Evolutionary conservation across 2,329 filamentous ascomycete genomes (phyloP), one percentile per base, ranked within the genome.

Genomic region (Seiridium unicorne): DNA sequence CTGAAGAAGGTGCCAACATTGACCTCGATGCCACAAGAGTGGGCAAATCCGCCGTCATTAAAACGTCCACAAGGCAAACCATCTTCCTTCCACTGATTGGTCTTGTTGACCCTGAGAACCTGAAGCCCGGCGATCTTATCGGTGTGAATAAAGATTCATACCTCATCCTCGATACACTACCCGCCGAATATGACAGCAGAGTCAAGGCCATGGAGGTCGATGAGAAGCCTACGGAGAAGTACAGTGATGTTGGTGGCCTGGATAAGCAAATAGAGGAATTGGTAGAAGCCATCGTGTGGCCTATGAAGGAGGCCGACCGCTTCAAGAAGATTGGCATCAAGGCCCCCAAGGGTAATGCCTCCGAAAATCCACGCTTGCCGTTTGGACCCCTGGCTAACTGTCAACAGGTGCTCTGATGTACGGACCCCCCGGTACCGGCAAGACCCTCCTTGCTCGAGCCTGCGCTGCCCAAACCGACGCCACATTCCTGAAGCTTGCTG

Each of bases 251-350:
- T 11, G 95, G 95, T 79, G 95, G 95, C 56, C 78, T 99, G 70
- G 93, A 97, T 79, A 99, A 99, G 81, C 95, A 99, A 82, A 99
- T 99, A 72, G 94, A 97, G 76, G 96, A 99, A 79, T 85, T 99
- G 58, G 93, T 99, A 7, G 95, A 99, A 80, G 95, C 95, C 59
- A 95, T 99, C 55, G 95, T 99, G 36, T 98, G 94, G 94, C 95
- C 95, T 2, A 99, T 99, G 95, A 98, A 98, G 85, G 94, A 99
- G 79, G 93, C 95, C 1, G 96, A 99, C 69, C 87, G 94, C 26
- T 99, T 99, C 82, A 98, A 97, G 85, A 98, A 97, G 85, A 97
- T 99, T 71, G 95, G 95, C 68, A 99, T 99, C 83, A 99, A 99
- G 81, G 94, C 95, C 46, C 95, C 95, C 11, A 99, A 99, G 81